These are phyloP conservation scores for Hordeum pubiflorum DNA, from an alignment of 202 grass and related monocot species.

Conservation along the genomic window DNA sequence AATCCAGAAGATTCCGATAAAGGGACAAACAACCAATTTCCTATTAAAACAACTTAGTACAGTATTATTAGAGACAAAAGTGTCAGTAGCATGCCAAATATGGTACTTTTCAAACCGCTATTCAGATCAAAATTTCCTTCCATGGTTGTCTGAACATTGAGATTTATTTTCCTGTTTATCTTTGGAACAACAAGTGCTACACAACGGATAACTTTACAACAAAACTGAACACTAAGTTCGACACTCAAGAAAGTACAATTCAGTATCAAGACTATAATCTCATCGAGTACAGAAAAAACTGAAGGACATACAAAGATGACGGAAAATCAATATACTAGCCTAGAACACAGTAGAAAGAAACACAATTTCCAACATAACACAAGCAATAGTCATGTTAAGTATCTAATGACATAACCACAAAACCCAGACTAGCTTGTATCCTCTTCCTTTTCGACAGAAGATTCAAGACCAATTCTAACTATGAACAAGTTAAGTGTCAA, in stretches of 20 bases:
- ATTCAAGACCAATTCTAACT: neutral
- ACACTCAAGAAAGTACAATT: neutral
- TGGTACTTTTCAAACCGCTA: neutral
- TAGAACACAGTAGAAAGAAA: neutral
- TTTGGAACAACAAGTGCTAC: neutral
- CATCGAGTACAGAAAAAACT: neutral
- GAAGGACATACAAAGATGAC: neutral
- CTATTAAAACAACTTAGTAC: neutral
- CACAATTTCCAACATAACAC: neutral
- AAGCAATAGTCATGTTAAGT: neutral
- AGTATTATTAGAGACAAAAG: neutral
- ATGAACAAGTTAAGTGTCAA: neutral
- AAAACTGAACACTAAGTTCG: neutral
- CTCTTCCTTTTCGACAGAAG: neutral
- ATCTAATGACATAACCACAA: neutral
- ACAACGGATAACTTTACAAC: neutral
- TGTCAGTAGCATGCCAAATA: neutral
- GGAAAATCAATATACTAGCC: neutral
- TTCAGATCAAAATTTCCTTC: neutral
- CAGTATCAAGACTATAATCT: neutral
- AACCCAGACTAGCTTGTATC: neutral
- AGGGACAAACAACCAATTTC: neutral
- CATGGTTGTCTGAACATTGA: neutral
- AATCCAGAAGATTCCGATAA: neutral
- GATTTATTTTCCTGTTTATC: neutral